Base-by-base conservation (phyloP, 441 rosid genomes). In the Brassica hybrid region DNA sequence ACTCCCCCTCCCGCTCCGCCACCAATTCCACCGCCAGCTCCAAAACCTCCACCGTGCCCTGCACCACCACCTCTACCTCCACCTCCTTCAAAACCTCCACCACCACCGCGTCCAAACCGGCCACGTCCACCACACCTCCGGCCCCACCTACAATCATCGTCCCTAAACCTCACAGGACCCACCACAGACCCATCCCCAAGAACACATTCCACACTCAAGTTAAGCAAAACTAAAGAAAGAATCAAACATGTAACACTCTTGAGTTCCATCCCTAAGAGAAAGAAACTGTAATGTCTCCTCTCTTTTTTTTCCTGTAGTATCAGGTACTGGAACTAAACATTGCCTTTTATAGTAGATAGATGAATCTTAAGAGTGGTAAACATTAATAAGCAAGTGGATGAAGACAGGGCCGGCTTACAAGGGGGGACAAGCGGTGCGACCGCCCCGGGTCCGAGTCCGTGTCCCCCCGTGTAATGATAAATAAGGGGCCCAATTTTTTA, bases 121-220 rank as follows among this genome's bases (percentile, higher is more conserved):
- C 69, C 69, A 21, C 87, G 79, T 1, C 84, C 82, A 72, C 73
- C 52, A 5, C 88, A 80, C 48, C 86, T 70, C 41, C 82, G 63
- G 17, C 79, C 72, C 86, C 91, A 83, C 38, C 88, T 69, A 76
- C 91, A 85, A 54, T 82, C 88, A 69, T 87, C 86, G 11, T 82
- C 83, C 63, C 74, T 59, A 69, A 52, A 85, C 71, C 92, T 68
- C 10, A 76, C 79, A 65, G 81, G 69, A 12, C 79, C 50, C 18
- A 83, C 90, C 18, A 85, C 68, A 68, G 82, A 80, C 32, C 74
- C 71, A 81, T 92, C 90, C 13, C 84, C 87, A 63, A 83, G 67
- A 70, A 81, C 74, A 74, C 72, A 74, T 30, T 80, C 50, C 62
- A 77, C 81, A 76, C 81, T 43, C 69, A 85, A 72, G 64, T 86